Evolutionary conservation across 257 asterid species (phyloP).

Genomic region (Hygrophila difformis): DNA sequence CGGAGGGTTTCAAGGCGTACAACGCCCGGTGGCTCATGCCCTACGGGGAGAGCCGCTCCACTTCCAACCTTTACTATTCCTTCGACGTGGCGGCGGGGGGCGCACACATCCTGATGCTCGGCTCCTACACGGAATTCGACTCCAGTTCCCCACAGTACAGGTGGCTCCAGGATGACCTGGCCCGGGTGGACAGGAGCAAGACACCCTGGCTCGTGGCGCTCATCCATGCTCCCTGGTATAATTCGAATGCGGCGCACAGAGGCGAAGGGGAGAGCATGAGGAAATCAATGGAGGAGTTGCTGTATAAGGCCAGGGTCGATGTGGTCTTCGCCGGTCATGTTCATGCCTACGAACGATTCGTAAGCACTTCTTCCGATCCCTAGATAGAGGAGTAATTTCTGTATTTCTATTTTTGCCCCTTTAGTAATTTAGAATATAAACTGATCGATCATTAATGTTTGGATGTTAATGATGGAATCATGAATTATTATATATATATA

Average conservation of each 20-base stretch:
- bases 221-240: slow-evolving; percentile 87
- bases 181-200: slow-evolving; percentile 27
- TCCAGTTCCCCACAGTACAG: slow-evolving; percentile 44
- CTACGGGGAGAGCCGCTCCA: slow-evolving; percentile 45
- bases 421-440: too few species aligned
- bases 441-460: too few species aligned
- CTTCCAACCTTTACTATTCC: slow-evolving; percentile 62
- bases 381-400: too few species aligned
- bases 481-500: not conserved
- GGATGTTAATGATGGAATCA: too few species aligned
- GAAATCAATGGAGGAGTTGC: slow-evolving; percentile 45
- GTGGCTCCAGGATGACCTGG: slow-evolving; percentile 65
- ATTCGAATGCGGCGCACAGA: slow-evolving; percentile 54
- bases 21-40: slow-evolving; percentile 81
- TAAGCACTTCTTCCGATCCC: too few species aligned
- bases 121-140: slow-evolving; percentile 64
- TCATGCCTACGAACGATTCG: slow-evolving; percentile 83
- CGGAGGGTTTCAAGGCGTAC: slow-evolving; percentile 59
- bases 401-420: too few species aligned
- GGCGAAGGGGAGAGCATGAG: slow-evolving; percentile 88
- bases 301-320: slow-evolving; percentile 56
- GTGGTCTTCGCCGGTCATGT: slow-evolving; percentile 70
- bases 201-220: slow-evolving; percentile 70
- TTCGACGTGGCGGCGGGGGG: slow-evolving; percentile 44
- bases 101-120: slow-evolving; percentile 61